Evolutionary conservation across 2,329 filamentous ascomycete species (phyloP).

Genomic region (Teratosphaeriaceae sp.): DNA sequence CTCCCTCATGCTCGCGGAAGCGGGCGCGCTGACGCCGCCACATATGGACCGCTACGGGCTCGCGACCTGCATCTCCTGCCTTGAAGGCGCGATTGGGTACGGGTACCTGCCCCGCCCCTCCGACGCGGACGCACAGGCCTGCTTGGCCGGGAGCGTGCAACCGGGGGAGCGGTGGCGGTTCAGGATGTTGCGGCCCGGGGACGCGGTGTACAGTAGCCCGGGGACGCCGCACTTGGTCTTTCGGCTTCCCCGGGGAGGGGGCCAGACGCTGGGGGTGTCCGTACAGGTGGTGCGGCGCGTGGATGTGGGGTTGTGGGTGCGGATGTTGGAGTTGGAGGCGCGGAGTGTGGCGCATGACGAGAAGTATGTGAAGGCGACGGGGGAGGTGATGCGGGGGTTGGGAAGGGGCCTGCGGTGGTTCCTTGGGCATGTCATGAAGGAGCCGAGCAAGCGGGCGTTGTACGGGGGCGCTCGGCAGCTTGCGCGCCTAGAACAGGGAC

Average conservation of each 20-base stretch:
- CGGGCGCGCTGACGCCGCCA: conserved; percentile 10
- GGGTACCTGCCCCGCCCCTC: conserved; percentile 8
- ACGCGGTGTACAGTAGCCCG: conserved; percentile 12
- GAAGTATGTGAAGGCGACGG: not conserved
- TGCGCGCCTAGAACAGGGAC: not conserved
- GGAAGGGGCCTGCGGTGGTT: not conserved
- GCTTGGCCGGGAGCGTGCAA: not conserved
- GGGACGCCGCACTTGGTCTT: conserved; percentile 13
- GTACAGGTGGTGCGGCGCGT: conserved; percentile 9
- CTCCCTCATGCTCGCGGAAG: conserved; percentile 13
- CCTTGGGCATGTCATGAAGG: not conserved
- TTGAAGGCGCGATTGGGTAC: conserved; percentile 16
- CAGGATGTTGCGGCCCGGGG: conserved; percentile 11
- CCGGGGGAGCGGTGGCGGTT: conserved; percentile 6
- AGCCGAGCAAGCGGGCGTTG: not conserved
- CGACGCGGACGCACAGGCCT: not conserved
- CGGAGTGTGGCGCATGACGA: too few species aligned
- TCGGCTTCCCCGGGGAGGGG: conserved; percentile 6
- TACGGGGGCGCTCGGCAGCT: not conserved
- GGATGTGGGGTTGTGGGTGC: conserved; percentile 7
- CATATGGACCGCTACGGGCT: conserved; percentile 11
- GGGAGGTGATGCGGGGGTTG: not conserved
- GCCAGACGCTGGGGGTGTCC: conserved; percentile 11
- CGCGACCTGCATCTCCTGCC: conserved; percentile 13
- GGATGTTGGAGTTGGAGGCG: conserved; percentile 2